A percentile compares a stretch with the other conserved stretches of the same genome.
phyloP scores from a whole-genome alignment of 2,329 filamentous ascomycete species.

The Stenocarpella maydis region DNA sequence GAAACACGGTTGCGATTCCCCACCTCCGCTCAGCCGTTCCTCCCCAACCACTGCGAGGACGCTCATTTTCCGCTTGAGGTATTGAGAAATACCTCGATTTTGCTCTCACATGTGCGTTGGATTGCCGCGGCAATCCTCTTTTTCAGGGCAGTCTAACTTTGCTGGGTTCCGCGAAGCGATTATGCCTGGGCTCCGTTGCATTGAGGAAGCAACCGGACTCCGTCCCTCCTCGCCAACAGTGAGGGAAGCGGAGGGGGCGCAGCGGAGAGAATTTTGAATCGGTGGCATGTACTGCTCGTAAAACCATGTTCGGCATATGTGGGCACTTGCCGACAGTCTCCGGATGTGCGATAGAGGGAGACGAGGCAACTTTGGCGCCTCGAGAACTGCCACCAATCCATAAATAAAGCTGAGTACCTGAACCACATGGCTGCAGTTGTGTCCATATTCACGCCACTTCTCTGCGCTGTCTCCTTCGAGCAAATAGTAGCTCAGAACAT shows the following conservation, averaged over 20 bases:
- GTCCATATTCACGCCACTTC: too few species aligned
- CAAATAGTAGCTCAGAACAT: not conserved
- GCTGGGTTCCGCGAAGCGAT: slow-evolving; percentile 3
- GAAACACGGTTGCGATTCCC: slow-evolving; percentile 8
- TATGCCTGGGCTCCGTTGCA: not conserved
- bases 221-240: not conserved
- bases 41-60: not conserved
- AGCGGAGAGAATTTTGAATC: not conserved
- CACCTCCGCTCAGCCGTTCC: not conserved
- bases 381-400: not conserved
- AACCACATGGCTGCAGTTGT: too few species aligned
- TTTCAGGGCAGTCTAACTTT: slow-evolving; percentile 15
- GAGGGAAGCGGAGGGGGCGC: not conserved
- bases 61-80: not conserved
- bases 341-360: not conserved
- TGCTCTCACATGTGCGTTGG: not conserved
- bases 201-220: not conserved
- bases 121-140: not conserved
- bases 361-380: too few species aligned
- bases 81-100: too few species aligned
- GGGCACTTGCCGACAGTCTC: not conserved
- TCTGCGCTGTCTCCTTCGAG: not conserved
- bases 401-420: not conserved
- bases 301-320: not conserved
- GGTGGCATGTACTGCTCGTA: not conserved